Evolutionary conservation across 2,329 filamentous ascomycete species (phyloP), one percentile per base, ranked within the genome.

Genomic region (Pseudovirgaria hyperparasitica): DNA sequence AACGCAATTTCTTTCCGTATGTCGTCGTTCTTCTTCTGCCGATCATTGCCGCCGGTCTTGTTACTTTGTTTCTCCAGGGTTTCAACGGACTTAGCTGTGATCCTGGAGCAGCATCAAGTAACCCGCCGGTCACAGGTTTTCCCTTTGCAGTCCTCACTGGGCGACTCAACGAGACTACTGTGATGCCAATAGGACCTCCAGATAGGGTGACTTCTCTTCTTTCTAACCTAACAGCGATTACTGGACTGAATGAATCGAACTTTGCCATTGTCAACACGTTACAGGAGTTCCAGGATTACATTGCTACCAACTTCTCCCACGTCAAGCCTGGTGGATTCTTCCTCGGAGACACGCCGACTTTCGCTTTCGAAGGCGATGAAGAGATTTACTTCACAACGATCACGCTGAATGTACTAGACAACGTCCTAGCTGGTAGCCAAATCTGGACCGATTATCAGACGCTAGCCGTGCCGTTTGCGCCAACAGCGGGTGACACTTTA

Each of bases 331-430:
- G 78, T n/a, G 85, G 78, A 1, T 69, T 90, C 46, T 93, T 81
- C 62, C 58, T 92, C 2, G 66, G 43, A 11, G 37, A 65, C 2
- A 52, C 62, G 2, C 72, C 82, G 1, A 76, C 76, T 0, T 63
- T 90, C 35, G 75, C 78, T 1, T 92, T 81, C 58, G 62, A 70
- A 32, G 79, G 69, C 9, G 75, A 82, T 40, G 55, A 64, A 7
- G 62, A 68, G 5, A 58, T 87, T 14, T 67, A 72, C 12, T 58
- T 58, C 21, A 39, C 84, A 70, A 57, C 94, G 67, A 48, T 94
- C 72, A 46, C 78, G 61, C 64, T 94, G 63, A 90, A 94, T 81
- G 65, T 94, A 71, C 62, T 96, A 72, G 54, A 94, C 82, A 28
- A 81, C 70, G 44, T 84, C 12, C 51, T 86, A 13, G 66, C 70